phyloP scores from a whole-genome alignment of 1,139 yeast species.

The Taphrina sp. region DNA sequence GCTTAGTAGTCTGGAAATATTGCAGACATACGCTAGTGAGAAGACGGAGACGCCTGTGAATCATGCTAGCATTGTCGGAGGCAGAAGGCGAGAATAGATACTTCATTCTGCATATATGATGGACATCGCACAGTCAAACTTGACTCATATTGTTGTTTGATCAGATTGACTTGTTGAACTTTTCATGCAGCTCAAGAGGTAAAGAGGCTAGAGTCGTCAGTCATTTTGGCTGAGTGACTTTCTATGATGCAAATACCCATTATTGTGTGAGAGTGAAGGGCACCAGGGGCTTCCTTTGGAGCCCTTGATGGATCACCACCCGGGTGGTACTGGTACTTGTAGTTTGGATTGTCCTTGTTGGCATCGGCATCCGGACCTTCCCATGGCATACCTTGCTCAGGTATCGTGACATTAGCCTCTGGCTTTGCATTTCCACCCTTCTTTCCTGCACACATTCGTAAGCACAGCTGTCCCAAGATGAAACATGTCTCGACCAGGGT shows the following conservation, averaged over 20 bases:
- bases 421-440: conserved; percentile 32
- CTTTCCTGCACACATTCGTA: no score
- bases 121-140: no score
- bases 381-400: conserved; percentile 31
- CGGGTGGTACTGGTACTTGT: conserved; percentile 30
- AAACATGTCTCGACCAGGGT: not conserved
- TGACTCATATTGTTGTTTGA: no score
- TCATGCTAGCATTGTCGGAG: no score
- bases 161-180: conserved; percentile 29
- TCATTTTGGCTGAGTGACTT: not conserved
- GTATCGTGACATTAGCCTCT: conserved; percentile 22
- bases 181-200: conserved; percentile 29
- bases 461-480: not conserved
- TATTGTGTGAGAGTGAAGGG: conserved; percentile 32
- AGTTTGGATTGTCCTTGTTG: conserved; percentile 16
- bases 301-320: conserved; percentile 27
- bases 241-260: not conserved
- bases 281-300: conserved; percentile 32
- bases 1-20: no score
- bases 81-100: no score
- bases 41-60: no score
- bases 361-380: conserved; percentile 21
- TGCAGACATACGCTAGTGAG: no score
- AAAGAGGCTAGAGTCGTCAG: conserved; percentile 3
- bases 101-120: no score